Evolutionary conservation across 1,284 basidiomycete genomes (phyloP).

Genomic region (Trichosporon ovoides): DNA sequence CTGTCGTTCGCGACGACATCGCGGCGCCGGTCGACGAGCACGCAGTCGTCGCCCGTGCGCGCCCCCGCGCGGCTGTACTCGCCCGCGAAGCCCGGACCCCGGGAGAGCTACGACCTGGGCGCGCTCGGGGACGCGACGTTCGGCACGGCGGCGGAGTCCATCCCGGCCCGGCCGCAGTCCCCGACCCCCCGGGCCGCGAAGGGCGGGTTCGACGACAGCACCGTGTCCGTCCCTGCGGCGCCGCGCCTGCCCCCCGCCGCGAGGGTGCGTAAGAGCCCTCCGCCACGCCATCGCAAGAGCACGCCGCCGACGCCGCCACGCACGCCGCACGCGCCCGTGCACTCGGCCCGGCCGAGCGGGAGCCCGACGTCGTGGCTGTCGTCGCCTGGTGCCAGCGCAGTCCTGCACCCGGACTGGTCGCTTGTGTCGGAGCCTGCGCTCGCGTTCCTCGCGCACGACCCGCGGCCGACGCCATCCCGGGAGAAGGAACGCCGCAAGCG

Average conservation of each 20-base stretch:
- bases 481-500: constrained; percentile 10
- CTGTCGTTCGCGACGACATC: background rate
- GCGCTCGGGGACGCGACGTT: background rate
- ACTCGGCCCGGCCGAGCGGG: background rate
- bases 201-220: background rate
- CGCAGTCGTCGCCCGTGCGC: background rate
- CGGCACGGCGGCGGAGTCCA: background rate
- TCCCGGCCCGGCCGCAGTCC: background rate
- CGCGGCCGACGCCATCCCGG: background rate
- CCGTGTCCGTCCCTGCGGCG: background rate
- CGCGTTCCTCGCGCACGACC: constrained; percentile 2
- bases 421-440: constrained; percentile 1
- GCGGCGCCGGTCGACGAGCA: background rate
- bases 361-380: constrained; percentile 10
- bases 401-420: constrained; percentile 14
- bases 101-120: background rate
- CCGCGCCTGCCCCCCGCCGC: background rate
- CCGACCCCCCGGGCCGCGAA: background rate
- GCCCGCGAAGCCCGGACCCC: background rate
- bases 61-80: background rate
- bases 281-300: background rate
- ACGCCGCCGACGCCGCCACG: background rate
- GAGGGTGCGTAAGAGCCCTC: background rate
- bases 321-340: background rate
- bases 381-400: background rate